phyloP scores from a whole-genome alignment of 345 rosid genomes.

The Populus euphratica region DNA sequence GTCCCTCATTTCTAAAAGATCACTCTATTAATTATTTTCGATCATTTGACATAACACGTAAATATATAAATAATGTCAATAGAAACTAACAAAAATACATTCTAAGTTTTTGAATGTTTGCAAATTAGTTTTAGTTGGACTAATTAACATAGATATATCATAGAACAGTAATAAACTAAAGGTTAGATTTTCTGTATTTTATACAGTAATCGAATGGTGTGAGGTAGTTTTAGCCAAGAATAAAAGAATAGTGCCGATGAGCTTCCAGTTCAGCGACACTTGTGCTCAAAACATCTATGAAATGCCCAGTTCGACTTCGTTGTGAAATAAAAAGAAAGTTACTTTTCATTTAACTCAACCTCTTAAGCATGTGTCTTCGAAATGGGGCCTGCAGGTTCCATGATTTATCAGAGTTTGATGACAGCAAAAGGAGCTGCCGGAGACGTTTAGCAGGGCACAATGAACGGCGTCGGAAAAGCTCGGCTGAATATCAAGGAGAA shows the following conservation, averaged over 20 bases:
- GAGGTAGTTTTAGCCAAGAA: too few species aligned
- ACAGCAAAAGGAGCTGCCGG: constrained; percentile 74
- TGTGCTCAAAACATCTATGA: neutral
- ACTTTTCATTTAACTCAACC: neutral
- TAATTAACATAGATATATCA: too few species aligned
- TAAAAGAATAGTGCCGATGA: neutral
- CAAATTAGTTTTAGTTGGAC: too few species aligned
- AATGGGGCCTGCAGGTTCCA: constrained; percentile 57
- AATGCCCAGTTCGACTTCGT: neutral
- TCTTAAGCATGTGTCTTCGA: neutral
- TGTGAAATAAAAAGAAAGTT: too few species aligned
- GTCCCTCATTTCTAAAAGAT: too few species aligned
- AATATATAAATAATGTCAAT: too few species aligned
- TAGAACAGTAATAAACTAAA: too few species aligned
- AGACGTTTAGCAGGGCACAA: constrained; percentile 88
- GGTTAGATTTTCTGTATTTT: neutral
- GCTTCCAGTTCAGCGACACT: neutral
- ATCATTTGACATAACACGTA: too few species aligned
- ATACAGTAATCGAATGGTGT: neutral
- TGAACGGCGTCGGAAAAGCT: constrained; percentile 69
- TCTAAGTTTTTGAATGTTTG: too few species aligned
- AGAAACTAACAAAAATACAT: too few species aligned
- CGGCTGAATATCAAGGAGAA: constrained; percentile 47
- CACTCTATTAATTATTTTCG: too few species aligned
- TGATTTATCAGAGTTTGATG: constrained; percentile 72